A percentile compares a stretch with the other conserved stretches of the same genome.
Evolutionary conservation across 306 rosid species (phyloP).

Genomic region (Biancaea sappan): DNA sequence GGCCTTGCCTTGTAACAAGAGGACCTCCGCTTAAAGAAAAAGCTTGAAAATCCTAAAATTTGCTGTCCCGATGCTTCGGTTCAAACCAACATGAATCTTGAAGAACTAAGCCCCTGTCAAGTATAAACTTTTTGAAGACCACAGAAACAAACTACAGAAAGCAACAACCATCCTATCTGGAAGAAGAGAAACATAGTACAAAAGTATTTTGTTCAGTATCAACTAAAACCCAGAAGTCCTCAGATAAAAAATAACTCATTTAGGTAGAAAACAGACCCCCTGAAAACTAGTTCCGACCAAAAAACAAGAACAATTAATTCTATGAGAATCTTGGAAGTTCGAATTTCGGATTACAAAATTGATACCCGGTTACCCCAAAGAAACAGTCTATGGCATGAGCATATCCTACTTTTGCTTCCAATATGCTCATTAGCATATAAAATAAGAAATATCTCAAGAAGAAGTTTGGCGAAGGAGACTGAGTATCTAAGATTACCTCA

Average conservation of each 20-base stretch:
- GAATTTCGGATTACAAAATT: conserved; percentile 6
- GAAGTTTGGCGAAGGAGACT: conserved; percentile 21
- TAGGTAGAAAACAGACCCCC: conserved; percentile 23
- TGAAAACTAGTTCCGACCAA: conserved; percentile 37
- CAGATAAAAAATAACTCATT: conserved; percentile 29
- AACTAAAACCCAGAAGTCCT: conserved; percentile 16
- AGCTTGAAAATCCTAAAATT: conserved; percentile 17
- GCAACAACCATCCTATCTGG: background rate
- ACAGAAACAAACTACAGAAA: conserved; percentile 28
- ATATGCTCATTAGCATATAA: conserved; percentile 7
- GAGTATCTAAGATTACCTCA: conserved; percentile 41
- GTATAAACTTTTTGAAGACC: conserved; percentile 32
- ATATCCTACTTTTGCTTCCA: conserved; percentile 12
- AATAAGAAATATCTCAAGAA: background rate
- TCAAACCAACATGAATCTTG: conserved; percentile 29
- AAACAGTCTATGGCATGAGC: conserved; percentile 20
- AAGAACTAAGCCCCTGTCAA: conserved; percentile 38
- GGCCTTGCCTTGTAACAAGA: conserved; percentile 28
- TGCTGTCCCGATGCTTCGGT: conserved; percentile 29
- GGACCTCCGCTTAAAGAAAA: conserved; percentile 37
- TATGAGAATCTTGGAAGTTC: background rate
- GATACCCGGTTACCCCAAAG: conserved; percentile 32
- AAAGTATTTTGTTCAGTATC: background rate
- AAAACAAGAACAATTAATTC: conserved; percentile 11
- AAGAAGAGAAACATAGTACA: background rate